Evolutionary conservation across 768 basidiomycete genomes (phyloP), one percentile per base, ranked within the genome.

Genomic region (Boletus rufocinnamomeus): DNA sequence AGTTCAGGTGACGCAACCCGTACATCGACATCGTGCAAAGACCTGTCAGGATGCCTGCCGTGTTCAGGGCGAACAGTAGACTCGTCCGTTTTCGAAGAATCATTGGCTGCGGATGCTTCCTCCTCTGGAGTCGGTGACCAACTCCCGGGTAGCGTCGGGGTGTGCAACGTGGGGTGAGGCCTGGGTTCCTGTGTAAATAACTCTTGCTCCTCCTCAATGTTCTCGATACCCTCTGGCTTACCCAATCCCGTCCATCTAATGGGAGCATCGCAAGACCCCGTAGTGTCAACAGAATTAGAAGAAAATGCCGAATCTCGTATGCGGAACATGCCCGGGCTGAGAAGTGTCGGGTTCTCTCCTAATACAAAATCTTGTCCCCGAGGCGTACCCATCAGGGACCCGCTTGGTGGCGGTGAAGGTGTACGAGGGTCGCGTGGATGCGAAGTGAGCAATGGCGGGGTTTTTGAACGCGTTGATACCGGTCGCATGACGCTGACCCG

Each of bases 251-350:
- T 82, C 86, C 86, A 89, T 53, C 82, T 81, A 52, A 86, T 82
- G 4, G 86, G 83, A 43, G 83, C 75, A 34, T 88, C 81, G 17
- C 72, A 72, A 52, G 75, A 80, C 52, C 72, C 71, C 38, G 75
- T 81, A 50, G 75, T 81, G 50, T 70, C 77, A 41, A 72, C 72
- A 7, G 79, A 77, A 58, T 71, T 75, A 27, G 73, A 74, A 19
- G 87, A 86, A 63, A 87, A 79, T 6, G 79, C 80, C 30, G 89
- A 89, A 65, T 89, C 87, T 48, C 88, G 80, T 71, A 69, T 62
- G 56, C 72, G 74, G 55, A 88, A 89, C 30, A 81, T 80, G 23
- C 79, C 80, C 19, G 84, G 75, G 38, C 82, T 78, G 11, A 89
- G 80, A 35, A 88, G 79, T 6, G 56, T 69, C 63, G 61, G 63